A percentile compares a stretch with the other conserved stretches of the same genome.
These are phyloP conservation scores for Parastagonospora avenae DNA, from an alignment of 2,329 filamentous ascomycete genomes.

Conservation along the genomic window DNA sequence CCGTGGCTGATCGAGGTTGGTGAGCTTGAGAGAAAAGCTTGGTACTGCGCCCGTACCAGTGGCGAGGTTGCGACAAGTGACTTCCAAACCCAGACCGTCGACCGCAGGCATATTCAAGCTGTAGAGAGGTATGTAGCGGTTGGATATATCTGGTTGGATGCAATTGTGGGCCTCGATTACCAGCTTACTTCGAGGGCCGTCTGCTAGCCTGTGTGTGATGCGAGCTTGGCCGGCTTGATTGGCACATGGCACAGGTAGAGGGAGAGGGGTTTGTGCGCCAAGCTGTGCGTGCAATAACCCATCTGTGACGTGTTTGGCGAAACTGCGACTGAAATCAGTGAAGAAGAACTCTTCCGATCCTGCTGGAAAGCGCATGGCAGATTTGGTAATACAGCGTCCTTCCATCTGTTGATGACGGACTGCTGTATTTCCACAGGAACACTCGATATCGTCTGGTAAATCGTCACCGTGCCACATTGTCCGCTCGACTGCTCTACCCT, in stretches of 20 bases:
- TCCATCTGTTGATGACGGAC: slow-evolving; percentile 29
- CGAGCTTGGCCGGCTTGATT: neutral
- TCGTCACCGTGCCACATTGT: slow-evolving; percentile 44
- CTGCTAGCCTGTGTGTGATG: slow-evolving; percentile 17
- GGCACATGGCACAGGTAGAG: slow-evolving; percentile 10
- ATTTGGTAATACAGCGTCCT: slow-evolving; percentile 27
- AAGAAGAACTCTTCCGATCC: slow-evolving; percentile 47
- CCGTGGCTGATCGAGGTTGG: slow-evolving; percentile 1
- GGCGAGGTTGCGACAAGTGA: slow-evolving; percentile 11
- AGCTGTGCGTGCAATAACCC: slow-evolving; percentile 32
- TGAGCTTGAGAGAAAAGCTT: slow-evolving; percentile 25
- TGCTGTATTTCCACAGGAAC: slow-evolving; percentile 38
- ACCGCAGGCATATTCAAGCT: slow-evolving; percentile 41
- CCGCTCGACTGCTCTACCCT: slow-evolving; percentile 33
- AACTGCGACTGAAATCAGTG: slow-evolving; percentile 45
- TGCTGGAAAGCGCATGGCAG: slow-evolving; percentile 35
- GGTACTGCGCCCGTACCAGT: neutral
- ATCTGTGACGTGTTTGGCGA: slow-evolving; percentile 8
- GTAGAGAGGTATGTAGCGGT: slow-evolving; percentile 34
- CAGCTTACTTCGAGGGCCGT: slow-evolving; percentile 13
- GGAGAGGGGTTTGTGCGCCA: slow-evolving; percentile 42
- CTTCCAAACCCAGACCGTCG: slow-evolving; percentile 22
- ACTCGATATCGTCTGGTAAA: slow-evolving; percentile 33
- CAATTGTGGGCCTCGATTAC: slow-evolving; percentile 17
- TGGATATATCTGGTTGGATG: neutral